Evolutionary conservation across 106 monocot species (phyloP), one percentile per base, ranked within the genome.

Genomic region (Alisma plantagoaquatica): DNA sequence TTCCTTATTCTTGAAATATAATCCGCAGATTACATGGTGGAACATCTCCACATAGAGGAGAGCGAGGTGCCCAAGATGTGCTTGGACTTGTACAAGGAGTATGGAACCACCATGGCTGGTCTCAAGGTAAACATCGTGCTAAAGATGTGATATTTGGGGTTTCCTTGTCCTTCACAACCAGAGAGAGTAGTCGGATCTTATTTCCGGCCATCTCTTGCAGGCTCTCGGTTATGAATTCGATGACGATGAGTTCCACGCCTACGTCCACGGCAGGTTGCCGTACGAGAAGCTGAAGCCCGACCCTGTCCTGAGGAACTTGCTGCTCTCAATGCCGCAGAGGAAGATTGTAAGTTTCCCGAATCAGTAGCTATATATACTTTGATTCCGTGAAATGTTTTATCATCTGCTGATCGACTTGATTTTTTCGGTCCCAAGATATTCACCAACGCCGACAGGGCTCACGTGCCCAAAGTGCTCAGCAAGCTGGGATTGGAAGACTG

Each of bases 41-140:
- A 80, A 27, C 59, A 77, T n/a, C n/a, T n/a, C n/a, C 51, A 70
- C 29, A 93, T 93, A n/a, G 75, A 93, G 25, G 83, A 83, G 64
- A 70, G 72, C 49, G 44, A 51, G 28, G 70, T 93, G 29, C 87
- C 87, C 2, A 63, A 66, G 27, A 83, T 93, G 87, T 93, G 93
- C 41, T 38, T 93, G 58, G 83, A 83, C 19, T 33, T 92, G 55
- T 92, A 92, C 73, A 82, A 63, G 58, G 86, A 86, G 51, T 49
- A 81, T 62, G 91, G 91, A 72, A 85, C 91, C 33, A 81, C 91
- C 41, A 84, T 91, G 81, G 91, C 91, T 31, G 91, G 91, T 18
- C 72, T 91, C 15, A 91, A 91, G 84, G 84, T 80, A 75, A 11
- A n/a, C n/a, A n/a, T n/a, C n/a, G n/a, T n/a, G n/a, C n/a, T n/a